Percentiles rank a stretch among this genome's conserved stretches.
These are phyloP conservation scores for Colletotrichum cordylinicola DNA, from an alignment of 2,329 filamentous ascomycete genomes.

Conservation along the genomic window DNA sequence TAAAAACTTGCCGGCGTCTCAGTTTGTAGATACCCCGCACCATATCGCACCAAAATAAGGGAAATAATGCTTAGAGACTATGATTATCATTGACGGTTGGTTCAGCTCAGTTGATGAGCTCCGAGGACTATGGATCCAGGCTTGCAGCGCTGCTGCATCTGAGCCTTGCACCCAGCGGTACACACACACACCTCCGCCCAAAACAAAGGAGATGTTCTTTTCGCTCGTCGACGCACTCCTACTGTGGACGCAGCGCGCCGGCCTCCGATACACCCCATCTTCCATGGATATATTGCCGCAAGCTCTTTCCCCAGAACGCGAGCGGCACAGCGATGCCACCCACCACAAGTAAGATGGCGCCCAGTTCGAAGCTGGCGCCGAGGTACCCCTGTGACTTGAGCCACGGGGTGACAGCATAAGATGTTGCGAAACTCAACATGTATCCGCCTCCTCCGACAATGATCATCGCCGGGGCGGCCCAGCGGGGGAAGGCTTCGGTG, in stretches of 20 bases:
- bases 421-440: constrained; percentile 16
- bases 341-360: constrained; percentile 24
- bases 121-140: not conserved
- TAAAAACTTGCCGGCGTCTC: not conserved
- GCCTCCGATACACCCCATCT: constrained; percentile 26
- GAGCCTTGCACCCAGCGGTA: not conserved
- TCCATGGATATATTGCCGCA: constrained; percentile 29
- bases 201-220: not conserved
- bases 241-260: constrained; percentile 29
- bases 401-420: constrained; percentile 2
- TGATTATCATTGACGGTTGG: not conserved
- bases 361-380: constrained; percentile 20
- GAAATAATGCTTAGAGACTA: not conserved
- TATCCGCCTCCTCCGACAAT: constrained; percentile 17
- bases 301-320: constrained; percentile 30
- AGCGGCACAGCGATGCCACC: constrained; percentile 27
- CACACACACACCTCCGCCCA: not conserved
- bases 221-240: not conserved
- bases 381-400: constrained; percentile 14
- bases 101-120: not conserved
- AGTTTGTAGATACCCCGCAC: not conserved
- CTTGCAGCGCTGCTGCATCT: not conserved
- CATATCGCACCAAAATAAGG: not conserved
- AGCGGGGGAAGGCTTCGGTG: constrained; percentile 30
- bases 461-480: constrained; percentile 27